Evolutionary conservation across 2,329 filamentous ascomycete genomes (phyloP), one percentile per base, ranked within the genome.

Genomic region (Trichoderma afroharzianum): DNA sequence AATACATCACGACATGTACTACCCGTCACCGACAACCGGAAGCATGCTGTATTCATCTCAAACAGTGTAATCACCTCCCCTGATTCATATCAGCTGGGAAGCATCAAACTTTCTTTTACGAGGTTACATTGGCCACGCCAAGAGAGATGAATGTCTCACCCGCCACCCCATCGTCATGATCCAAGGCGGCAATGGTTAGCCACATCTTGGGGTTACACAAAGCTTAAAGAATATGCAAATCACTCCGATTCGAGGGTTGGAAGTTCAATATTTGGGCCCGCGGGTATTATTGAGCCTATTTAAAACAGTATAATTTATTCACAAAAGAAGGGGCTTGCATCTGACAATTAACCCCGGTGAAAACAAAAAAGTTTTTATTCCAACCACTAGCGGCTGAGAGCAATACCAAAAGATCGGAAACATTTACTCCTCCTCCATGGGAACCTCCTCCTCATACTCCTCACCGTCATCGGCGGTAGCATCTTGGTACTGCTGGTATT

Each of bases 401-500:
- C 26, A 32, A 43, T 57, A n/a, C 32, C 50, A 64, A 33, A 12
- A 11, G 21, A 33, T 62, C 24, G 14, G 21, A 15, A 18, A 63
- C 57, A 53, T 69, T 53, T 47, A 73, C 55, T 69, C 66, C 79
- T 85, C 84, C 81, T 93, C 93, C 84, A 93, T 63, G 83, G 90
- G 90, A 76, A 87, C 88, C 85, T 97, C 94, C 88, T 95, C 93
- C 80, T 92, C 92, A 82, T 96, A 95, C 83, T 97, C 94, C 86
- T 97, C 95, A 78, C 93, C 95, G 86, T 98, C 96, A 74, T 95
- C 97, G 85, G 97, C 90, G 79, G 93, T 93, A 82, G 96, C 96
- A 85, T 98, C 96, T 90, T 98, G 96, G 91, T 98, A 98, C 86
- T 99, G 96, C 90, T 98, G 96, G 88, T 98, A 98, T 86, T 99